These are phyloP conservation scores for Penicillium cataractarum DNA, from an alignment of 495 filamentous ascomycete genomes.

Conservation along the genomic window DNA sequence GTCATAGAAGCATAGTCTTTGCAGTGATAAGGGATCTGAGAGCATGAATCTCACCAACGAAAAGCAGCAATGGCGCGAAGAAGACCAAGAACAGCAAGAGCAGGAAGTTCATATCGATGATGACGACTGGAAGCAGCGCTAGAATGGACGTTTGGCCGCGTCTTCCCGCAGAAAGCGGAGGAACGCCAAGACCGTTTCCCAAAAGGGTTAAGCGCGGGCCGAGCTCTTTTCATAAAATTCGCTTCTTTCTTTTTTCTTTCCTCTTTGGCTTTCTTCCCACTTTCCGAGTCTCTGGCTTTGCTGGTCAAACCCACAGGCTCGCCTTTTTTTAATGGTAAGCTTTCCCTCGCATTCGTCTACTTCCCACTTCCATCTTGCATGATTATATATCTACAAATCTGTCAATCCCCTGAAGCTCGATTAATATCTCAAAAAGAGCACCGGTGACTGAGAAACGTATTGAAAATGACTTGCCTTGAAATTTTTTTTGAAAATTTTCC, in stretches of 20 bases:
- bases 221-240: constrained; percentile 30
- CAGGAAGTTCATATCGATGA: constrained; percentile 50
- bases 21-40: background rate
- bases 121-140: background rate
- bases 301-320: constrained; percentile 37
- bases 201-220: constrained; percentile 34
- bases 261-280: constrained; percentile 17
- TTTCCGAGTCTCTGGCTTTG: constrained; percentile 35
- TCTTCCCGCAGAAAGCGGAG: background rate
- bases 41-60: constrained; percentile 44
- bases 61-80: constrained; percentile 49
- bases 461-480: constrained; percentile 41
- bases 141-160: no score
- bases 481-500: constrained; percentile 9
- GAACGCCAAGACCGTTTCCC: constrained; percentile 20
- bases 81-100: constrained; percentile 54
- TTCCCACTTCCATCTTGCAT: constrained; percentile 46
- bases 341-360: constrained; percentile 7
- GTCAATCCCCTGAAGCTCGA: constrained; percentile 83
- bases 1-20: background rate
- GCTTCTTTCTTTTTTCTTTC: constrained; percentile 25
- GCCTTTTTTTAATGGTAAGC: constrained; percentile 43
- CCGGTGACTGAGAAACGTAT: constrained; percentile 57
- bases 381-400: constrained; percentile 81
- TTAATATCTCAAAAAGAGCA: constrained; percentile 50